Base-by-base conservation (phyloP, 2,329 filamentous ascomycete genomes). In the Exserohilum turcica region DNA sequence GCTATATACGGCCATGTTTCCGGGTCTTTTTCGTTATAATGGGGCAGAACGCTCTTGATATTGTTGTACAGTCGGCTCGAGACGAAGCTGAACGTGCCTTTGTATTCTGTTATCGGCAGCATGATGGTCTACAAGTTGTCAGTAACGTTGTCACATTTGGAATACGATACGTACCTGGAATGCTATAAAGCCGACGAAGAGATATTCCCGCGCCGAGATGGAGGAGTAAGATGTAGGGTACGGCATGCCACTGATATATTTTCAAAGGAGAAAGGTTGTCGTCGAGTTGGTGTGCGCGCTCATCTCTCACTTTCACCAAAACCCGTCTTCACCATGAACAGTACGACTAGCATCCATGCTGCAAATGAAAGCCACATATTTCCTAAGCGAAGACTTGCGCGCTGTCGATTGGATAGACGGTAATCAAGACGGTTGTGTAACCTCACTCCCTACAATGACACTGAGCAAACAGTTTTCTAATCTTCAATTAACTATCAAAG, bases 1-100 rank as follows among this genome's bases (percentile, higher is more conserved):
- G 29, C 40, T n/a, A 54, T 35, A 2, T 44, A 54, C 0, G 51
- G 51, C 51, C 51, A 54, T 28, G 46, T 54, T 7, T 50, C 50
- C 1, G 43, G 51, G 2, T 54, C 51, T 5, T 36, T 16, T 2
- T 44, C n/a, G 2, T 49, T n/a, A 3, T 54, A 54, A 5, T n/a
- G 16, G 9, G 39, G 39, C 5, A 44, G 1, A 6, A 13, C 12
- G 10, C 28, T 31, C 21, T 36, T 40, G 21, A 50, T 39, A n/a
- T 40, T 44, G 2, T 7, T 29, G 1, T 50, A 21, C 5, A 54
- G 5, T 19, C 31, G 24, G 1, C 46, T 50, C 4, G 51, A 35
- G 3, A 36, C 27, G n/a, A 50, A 54, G 16, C 51, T 50, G n/a
- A 54, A 54, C 1, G 51, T 43, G 5, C 40, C 46, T 13, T 45